Conservation (phyloP, 352 stramenopile genomes). For the Globisporangium parvum region DNA sequence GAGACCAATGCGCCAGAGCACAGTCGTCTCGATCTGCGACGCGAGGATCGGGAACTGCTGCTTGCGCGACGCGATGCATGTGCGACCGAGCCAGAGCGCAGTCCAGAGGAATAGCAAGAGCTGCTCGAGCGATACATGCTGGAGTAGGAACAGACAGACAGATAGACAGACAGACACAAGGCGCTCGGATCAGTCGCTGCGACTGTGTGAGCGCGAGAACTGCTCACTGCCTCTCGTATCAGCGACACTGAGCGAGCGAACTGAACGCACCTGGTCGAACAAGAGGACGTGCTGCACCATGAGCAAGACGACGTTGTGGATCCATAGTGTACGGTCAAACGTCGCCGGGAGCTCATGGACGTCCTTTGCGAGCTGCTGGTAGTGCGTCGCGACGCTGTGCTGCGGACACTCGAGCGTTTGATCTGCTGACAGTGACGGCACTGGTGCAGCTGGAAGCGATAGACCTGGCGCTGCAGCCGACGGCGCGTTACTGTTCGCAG, state of each 20-base stretch:
- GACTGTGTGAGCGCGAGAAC: no score
- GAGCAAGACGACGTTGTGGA: constrained; percentile 29
- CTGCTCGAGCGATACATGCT: constrained; percentile 28
- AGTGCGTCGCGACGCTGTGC: constrained; percentile 3
- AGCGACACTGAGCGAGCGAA: neutral
- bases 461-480: neutral
- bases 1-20: constrained; percentile 10
- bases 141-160: neutral
- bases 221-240: no score
- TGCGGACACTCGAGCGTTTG: neutral
- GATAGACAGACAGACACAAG: no score
- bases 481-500: neutral
- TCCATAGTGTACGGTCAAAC: constrained; percentile 28
- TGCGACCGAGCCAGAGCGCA: constrained; percentile 36
- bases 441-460: neutral
- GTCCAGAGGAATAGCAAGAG: constrained; percentile 20
- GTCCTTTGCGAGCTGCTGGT: constrained; percentile 15
- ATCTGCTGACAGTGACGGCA: neutral
- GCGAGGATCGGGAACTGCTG: neutral
- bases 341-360: constrained; percentile 7
- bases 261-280: constrained; percentile 26
- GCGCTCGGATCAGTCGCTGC: no score
- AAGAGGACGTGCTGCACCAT: constrained; percentile 36
- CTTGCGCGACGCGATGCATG: constrained; percentile 5
- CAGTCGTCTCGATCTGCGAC: neutral